A percentile compares a stretch with the other conserved stretches of the same genome.
Evolutionary conservation across 2,329 filamentous ascomycete genomes (phyloP).

Genomic region (Hypoxylon sp.): DNA sequence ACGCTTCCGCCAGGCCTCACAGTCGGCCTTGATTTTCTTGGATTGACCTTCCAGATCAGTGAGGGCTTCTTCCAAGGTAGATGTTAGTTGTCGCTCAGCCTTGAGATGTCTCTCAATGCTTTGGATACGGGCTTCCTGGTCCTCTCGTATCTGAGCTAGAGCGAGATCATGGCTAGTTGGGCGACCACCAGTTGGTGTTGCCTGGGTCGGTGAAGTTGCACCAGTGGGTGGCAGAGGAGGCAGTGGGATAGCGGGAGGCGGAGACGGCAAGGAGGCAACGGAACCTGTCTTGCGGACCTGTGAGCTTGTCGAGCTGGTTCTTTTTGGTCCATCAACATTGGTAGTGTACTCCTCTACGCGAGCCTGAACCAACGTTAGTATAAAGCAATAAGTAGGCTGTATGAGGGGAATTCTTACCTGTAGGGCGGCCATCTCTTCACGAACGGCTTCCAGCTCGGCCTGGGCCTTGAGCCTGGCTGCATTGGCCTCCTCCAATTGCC

Average conservation of each 20-base stretch:
- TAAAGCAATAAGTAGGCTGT: background rate
- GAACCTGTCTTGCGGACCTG: conserved; percentile 88
- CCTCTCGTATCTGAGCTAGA: conserved; percentile 86
- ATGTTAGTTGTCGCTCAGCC: conserved; percentile 95
- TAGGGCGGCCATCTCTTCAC: conserved; percentile 79
- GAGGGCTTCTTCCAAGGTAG: conserved; percentile 94
- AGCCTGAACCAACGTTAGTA: conserved; percentile 53
- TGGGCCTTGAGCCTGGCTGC: conserved; percentile 74
- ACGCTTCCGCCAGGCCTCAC: conserved; percentile 91
- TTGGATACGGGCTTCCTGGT: conserved; percentile 93
- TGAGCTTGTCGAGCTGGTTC: conserved; percentile 73
- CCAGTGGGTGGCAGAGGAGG: conserved; percentile 83
- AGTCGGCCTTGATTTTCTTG: conserved; percentile 91
- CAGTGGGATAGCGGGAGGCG: conserved; percentile 94
- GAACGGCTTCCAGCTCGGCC: conserved; percentile 76
- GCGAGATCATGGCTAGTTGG: conserved; percentile 86
- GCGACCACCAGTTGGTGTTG: conserved; percentile 71
- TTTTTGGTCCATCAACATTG: conserved; percentile 60
- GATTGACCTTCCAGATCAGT: conserved; percentile 93
- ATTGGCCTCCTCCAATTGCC: conserved; percentile 84
- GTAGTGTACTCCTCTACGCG: conserved; percentile 50
- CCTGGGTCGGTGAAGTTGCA: conserved; percentile 62
- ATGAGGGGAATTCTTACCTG: conserved; percentile 71
- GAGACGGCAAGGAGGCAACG: conserved; percentile 87
- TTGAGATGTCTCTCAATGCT: conserved; percentile 97